Evolutionary conservation across 2,329 filamentous ascomycete species (phyloP).

Genomic region (Aspergillus sp.): DNA sequence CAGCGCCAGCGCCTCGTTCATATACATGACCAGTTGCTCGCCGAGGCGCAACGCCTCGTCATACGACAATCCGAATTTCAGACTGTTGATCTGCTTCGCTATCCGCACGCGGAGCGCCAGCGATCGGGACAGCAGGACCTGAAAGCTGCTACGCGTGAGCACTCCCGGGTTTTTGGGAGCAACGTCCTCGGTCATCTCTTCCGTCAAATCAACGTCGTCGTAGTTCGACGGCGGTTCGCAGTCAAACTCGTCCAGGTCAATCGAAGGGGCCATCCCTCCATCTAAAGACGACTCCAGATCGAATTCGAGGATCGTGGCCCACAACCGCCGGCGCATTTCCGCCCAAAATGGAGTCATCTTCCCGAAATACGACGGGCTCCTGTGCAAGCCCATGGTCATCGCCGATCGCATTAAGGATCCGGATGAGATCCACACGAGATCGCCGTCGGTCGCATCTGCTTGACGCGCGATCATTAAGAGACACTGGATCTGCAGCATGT

Average conservation of each 20-base stretch:
- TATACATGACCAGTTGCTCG: conserved; percentile 25
- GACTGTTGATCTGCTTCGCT: conserved; percentile 29
- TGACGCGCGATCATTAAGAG: conserved; percentile 36
- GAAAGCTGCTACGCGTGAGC: conserved; percentile 29
- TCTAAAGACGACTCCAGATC: conserved; percentile 40
- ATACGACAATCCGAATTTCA: conserved; percentile 32
- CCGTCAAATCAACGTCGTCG: conserved; percentile 35
- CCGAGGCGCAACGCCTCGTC: conserved; percentile 33
- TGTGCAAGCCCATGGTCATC: conserved; percentile 44
- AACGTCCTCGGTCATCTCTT: conserved; percentile 27
- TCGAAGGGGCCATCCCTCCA: conserved; percentile 32
- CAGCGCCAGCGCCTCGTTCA: conserved; percentile 22
- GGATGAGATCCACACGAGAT: conserved; percentile 37
- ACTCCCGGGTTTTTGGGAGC: conserved; percentile 13
- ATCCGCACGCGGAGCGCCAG: conserved; percentile 30
- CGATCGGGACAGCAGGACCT: conserved; percentile 28
- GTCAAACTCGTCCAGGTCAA: conserved; percentile 38
- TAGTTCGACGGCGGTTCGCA: conserved; percentile 39
- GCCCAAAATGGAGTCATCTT: conserved; percentile 40
- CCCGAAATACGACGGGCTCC: conserved; percentile 35
- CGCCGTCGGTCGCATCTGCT: conserved; percentile 29
- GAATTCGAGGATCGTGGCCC: conserved; percentile 46
- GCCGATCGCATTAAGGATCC: conserved; percentile 43
- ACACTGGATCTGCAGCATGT: conserved; percentile 34
- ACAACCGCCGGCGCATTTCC: conserved; percentile 47